Percentiles rank a stretch among this genome's conserved stretches.
These are phyloP conservation scores for Ogataea populi-albae DNA, from an alignment of 805 yeast genomes.

Conservation along the genomic window DNA sequence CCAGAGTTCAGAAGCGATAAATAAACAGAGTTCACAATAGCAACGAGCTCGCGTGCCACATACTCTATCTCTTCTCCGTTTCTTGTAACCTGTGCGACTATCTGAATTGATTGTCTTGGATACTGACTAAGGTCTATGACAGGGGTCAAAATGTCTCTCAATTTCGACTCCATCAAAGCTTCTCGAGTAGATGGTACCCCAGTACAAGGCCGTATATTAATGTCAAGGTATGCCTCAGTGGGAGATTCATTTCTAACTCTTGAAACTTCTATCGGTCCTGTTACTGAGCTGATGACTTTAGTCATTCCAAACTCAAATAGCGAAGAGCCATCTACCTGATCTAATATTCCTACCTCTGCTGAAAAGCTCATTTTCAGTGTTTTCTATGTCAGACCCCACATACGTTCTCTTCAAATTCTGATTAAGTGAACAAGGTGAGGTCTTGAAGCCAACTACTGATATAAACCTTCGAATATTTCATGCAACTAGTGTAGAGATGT, in stretches of 20 bases:
- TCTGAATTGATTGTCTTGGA: slow-evolving; percentile 77
- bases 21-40: slow-evolving; percentile 68
- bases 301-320: slow-evolving; percentile 49
- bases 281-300: slow-evolving; percentile 68
- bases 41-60: slow-evolving; percentile 52
- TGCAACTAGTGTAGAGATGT: no score
- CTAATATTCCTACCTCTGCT: slow-evolving; percentile 32
- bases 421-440: slow-evolving; percentile 5
- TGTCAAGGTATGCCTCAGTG: slow-evolving; percentile 70
- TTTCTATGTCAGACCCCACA: background rate
- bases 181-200: slow-evolving; percentile 78
- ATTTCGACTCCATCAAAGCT: slow-evolving; percentile 66
- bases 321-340: slow-evolving; percentile 81
- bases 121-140: slow-evolving; percentile 59
- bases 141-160: slow-evolving; percentile 59
- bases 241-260: slow-evolving; percentile 82
- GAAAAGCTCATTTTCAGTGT: slow-evolving; percentile 8
- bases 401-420: no score
- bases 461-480: no score
- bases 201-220: slow-evolving; percentile 70
- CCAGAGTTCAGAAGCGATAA: slow-evolving; percentile 81
- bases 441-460: no score
- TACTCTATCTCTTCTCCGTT: slow-evolving; percentile 42
- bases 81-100: slow-evolving; percentile 63
- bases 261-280: slow-evolving; percentile 84